Percentiles rank a stretch among this genome's conserved stretches.
Evolutionary conservation across 495 filamentous ascomycete genomes (phyloP).

Genomic region (Usnea hakonensis): DNA sequence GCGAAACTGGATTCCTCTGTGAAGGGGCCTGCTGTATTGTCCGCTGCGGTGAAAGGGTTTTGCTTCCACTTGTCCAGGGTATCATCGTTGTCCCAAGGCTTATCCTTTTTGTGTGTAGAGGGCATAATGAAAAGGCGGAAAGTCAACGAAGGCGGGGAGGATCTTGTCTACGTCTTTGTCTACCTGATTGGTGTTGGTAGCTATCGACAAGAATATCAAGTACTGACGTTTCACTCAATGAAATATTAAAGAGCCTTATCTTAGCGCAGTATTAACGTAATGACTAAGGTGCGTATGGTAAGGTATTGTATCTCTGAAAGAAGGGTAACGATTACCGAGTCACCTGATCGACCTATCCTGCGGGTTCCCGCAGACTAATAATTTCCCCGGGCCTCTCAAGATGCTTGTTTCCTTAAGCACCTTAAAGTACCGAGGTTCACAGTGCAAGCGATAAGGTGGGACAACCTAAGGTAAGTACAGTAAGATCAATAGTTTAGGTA

Average conservation of each 20-base stretch:
- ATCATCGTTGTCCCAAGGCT: slow-evolving; percentile 96
- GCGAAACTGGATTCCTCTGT: slow-evolving; percentile 84
- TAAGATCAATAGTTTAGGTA: no score
- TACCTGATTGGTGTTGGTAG: no score
- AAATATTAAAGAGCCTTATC: not conserved
- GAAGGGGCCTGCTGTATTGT: slow-evolving; percentile 82
- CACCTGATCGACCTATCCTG: not conserved
- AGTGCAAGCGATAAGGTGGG: no score
- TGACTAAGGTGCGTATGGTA: no score
- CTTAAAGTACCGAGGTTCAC: no score
- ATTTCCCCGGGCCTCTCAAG: not conserved
- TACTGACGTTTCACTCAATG: no score
- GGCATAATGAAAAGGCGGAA: slow-evolving; percentile 52
- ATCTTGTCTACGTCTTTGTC: not conserved
- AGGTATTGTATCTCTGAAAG: no score
- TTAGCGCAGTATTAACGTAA: no score
- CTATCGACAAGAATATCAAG: no score
- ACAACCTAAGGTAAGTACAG: no score
- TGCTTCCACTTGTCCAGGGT: slow-evolving; percentile 92
- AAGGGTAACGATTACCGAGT: no score
- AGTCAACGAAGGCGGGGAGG: not conserved
- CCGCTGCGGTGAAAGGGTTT: slow-evolving; percentile 65
- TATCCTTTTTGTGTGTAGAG: slow-evolving; percentile 86
- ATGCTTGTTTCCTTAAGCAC: not conserved
- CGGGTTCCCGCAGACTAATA: not conserved